A percentile compares a stretch with the other conserved stretches of the same genome.
Evolutionary conservation across 2,329 filamentous ascomycete genomes (phyloP).

Genomic region (Stagonosporopsis vannaccii): DNA sequence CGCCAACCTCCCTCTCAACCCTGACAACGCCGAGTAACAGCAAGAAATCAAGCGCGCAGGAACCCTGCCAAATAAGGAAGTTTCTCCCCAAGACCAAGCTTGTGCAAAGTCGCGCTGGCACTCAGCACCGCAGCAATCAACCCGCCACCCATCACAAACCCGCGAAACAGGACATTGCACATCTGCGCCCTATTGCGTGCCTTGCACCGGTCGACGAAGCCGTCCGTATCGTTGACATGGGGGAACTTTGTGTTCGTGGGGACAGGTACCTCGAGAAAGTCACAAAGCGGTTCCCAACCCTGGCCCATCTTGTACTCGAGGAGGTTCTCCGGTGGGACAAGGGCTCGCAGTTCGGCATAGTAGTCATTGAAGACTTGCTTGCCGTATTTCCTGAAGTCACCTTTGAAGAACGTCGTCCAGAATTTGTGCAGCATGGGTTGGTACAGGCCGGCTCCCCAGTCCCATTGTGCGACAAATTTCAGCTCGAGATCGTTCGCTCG

Average conservation of each 20-base stretch:
- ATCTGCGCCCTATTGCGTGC: constrained; percentile 63
- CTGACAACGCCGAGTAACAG: neutral
- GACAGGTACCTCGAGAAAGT: constrained; percentile 34
- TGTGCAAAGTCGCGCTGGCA: constrained; percentile 10
- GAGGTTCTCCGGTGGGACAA: constrained; percentile 58
- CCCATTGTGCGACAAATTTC: constrained; percentile 62
- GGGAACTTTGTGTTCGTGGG: constrained; percentile 39
- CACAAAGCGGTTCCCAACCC: constrained; percentile 39
- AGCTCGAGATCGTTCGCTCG: constrained; percentile 69
- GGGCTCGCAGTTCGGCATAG: constrained; percentile 59
- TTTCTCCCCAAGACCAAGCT: constrained; percentile 6
- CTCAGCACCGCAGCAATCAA: constrained; percentile 11
- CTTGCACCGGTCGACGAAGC: constrained; percentile 63
- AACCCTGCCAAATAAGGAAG: constrained; percentile 7
- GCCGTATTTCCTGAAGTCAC: constrained; percentile 70
- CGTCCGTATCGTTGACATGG: constrained; percentile 27
- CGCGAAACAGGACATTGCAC: constrained; percentile 56
- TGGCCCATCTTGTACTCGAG: constrained; percentile 44
- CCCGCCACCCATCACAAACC: constrained; percentile 10
- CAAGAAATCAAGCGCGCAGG: constrained; percentile 2
- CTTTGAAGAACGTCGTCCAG: constrained; percentile 72
- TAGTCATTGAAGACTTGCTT: constrained; percentile 68
- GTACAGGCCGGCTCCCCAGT: constrained; percentile 73
- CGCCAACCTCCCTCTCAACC: neutral
- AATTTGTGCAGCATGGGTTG: constrained; percentile 74